Conservation (phyloP, 768 basidiomycete genomes). For the Naematelia aurantialba region DNA sequence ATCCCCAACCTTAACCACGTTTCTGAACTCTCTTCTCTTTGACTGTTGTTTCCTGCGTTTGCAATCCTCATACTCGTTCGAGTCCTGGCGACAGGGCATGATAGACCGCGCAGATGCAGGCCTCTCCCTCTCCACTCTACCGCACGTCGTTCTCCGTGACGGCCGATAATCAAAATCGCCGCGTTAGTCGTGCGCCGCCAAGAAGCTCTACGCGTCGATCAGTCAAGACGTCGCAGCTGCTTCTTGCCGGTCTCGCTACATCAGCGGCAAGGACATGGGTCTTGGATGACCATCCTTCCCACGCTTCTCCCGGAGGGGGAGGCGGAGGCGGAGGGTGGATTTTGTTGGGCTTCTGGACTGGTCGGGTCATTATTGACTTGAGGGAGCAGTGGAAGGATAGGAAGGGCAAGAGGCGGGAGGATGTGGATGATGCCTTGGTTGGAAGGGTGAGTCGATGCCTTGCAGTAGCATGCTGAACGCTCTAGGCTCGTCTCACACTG, state of each 20-base stretch:
- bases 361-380: slow-evolving; percentile 21
- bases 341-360: slow-evolving; percentile 26
- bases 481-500: not conserved
- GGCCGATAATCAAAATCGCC: not conserved
- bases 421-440: not conserved
- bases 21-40: not conserved
- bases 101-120: not conserved
- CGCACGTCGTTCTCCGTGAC: slow-evolving; percentile 1
- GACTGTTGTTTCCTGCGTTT: not conserved
- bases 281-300: slow-evolving; percentile 7
- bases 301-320: no score
- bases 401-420: slow-evolving; percentile 19
- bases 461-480: not conserved
- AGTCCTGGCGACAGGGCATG: not conserved
- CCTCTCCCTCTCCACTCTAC: not conserved
- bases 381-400: slow-evolving; percentile 12
- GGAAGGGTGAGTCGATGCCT: not conserved
- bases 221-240: slow-evolving; percentile 14
- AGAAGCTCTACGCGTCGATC: slow-evolving; percentile 2
- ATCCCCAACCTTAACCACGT: not conserved
- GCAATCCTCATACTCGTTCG: not conserved
- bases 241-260: slow-evolving; percentile 30
- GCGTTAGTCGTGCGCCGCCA: not conserved
- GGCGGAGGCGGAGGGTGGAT: slow-evolving; percentile 30
- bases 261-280: slow-evolving; percentile 27